phyloP scores from a whole-genome alignment of 2,329 filamentous ascomycete species.

The Teratosphaeria gauchensis region DNA sequence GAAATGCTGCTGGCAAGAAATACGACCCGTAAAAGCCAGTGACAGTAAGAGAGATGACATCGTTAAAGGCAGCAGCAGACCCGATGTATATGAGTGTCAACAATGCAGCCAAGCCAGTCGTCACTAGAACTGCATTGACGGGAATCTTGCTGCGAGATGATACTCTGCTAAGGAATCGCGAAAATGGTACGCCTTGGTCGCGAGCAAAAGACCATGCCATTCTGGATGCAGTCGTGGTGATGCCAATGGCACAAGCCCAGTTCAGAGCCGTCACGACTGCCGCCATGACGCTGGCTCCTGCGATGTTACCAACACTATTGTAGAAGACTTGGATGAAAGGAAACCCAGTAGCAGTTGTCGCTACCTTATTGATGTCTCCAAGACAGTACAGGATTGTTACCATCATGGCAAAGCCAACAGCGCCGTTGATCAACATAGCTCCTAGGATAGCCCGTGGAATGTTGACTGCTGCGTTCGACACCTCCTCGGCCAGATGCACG shows the following conservation, averaged over 20 bases:
- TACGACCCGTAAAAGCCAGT: constrained; percentile 38
- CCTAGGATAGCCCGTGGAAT: constrained; percentile 41
- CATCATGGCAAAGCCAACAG: constrained; percentile 37
- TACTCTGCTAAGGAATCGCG: constrained; percentile 27
- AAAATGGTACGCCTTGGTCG: constrained; percentile 32
- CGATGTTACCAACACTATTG: constrained; percentile 33
- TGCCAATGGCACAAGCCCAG: constrained; percentile 26
- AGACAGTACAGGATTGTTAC: constrained; percentile 37
- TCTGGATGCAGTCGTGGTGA: constrained; percentile 32
- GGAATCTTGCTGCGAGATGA: constrained; percentile 20
- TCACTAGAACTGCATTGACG: constrained; percentile 28
- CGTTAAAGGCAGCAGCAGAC: constrained; percentile 34
- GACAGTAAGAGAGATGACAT: constrained; percentile 35
- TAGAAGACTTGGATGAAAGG: constrained; percentile 44
- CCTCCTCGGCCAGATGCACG: constrained; percentile 42
- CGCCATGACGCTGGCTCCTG: constrained; percentile 39
- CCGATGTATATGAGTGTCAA: constrained; percentile 36
- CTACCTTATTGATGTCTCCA: constrained; percentile 31
- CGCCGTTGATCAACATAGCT: constrained; percentile 39
- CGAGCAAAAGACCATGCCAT: constrained; percentile 35
- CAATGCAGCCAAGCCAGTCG: constrained; percentile 44
- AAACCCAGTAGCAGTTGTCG: constrained; percentile 35
- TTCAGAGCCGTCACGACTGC: constrained; percentile 31
- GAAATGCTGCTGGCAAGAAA: constrained; percentile 29
- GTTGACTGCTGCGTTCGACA: constrained; percentile 37